phyloP scores from a whole-genome alignment of 345 rosid species.

The Acer campestre region DNA sequence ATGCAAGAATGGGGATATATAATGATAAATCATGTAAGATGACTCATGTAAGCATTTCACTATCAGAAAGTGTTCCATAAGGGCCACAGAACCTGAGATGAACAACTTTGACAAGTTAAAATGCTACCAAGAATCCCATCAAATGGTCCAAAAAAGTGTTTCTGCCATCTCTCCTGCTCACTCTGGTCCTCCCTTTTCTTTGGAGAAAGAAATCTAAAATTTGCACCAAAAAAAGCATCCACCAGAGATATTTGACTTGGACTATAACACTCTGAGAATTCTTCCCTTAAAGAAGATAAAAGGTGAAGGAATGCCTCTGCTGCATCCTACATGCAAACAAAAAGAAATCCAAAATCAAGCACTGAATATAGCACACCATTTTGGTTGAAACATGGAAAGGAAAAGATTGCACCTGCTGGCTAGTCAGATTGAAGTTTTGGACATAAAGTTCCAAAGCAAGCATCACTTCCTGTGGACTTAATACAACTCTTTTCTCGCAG shows the following conservation, averaged over 20 bases:
- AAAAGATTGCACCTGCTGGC: conserved; percentile 65
- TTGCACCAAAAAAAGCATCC: conserved; percentile 42
- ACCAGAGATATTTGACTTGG: conserved; percentile 48
- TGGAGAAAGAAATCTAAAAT: conserved; percentile 53
- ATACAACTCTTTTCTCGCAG: conserved; percentile 43
- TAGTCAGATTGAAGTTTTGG: conserved; percentile 66
- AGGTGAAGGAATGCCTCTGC: conserved; percentile 91
- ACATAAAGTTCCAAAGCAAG: conserved; percentile 55
- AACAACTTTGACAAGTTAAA: conserved; percentile 73
- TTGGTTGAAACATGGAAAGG: conserved; percentile 5
- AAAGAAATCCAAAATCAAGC: conserved; percentile 19
- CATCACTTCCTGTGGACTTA: conserved; percentile 75
- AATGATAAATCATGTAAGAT: neutral
- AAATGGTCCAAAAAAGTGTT: conserved; percentile 87
- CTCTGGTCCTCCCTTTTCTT: conserved; percentile 30
- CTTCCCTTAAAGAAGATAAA: conserved; percentile 72
- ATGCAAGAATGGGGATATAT: neutral
- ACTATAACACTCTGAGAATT: conserved; percentile 57
- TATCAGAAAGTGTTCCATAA: conserved; percentile 16
- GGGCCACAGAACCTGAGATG: conserved; percentile 60
- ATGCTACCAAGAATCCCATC: conserved; percentile 75
- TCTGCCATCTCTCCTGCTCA: conserved; percentile 77
- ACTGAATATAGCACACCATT: neutral
- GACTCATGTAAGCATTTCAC: neutral
- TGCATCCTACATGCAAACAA: conserved; percentile 63